phyloP scores from a whole-genome alignment of 225 moss, liverwort and hornwort genomes.

The Marchantia paleacea region DNA sequence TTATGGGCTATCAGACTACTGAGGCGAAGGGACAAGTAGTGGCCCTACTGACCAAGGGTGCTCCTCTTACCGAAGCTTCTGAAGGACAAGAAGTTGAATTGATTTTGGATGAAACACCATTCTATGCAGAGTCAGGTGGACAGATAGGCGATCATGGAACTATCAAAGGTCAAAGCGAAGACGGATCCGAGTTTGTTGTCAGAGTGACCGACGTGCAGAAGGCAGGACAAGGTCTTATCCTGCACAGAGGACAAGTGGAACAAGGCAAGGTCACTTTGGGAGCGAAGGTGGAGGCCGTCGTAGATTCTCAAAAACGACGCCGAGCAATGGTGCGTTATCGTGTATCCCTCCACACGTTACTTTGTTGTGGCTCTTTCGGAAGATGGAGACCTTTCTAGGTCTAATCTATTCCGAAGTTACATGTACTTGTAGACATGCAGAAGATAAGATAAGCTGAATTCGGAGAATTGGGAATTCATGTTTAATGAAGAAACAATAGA shows the following conservation, averaged over 20 bases:
- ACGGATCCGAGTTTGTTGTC: constrained; percentile 51
- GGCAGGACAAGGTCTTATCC: constrained; percentile 63
- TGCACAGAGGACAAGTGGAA: constrained; percentile 65
- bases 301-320: constrained; percentile 57
- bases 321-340: constrained; percentile 61
- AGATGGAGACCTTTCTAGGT: too few species aligned
- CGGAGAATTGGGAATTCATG: too few species aligned
- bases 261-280: constrained; percentile 65
- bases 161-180: constrained; percentile 45
- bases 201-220: constrained; percentile 73
- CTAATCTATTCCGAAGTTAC: too few species aligned
- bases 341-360: neutral
- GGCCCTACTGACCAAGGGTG: constrained; percentile 63
- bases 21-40: constrained; percentile 54
- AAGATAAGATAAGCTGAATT: too few species aligned
- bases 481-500: too few species aligned
- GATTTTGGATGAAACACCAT: constrained; percentile 80
- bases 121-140: constrained; percentile 94
- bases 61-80: constrained; percentile 52
- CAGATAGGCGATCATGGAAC: constrained; percentile 89
- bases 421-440: too few species aligned
- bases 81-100: constrained; percentile 69
- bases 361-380: neutral
- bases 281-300: constrained; percentile 53
- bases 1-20: constrained; percentile 67